Evolutionary conservation across 2,329 filamentous ascomycete species (phyloP).

Genomic region (Verticillium tricorpus): DNA sequence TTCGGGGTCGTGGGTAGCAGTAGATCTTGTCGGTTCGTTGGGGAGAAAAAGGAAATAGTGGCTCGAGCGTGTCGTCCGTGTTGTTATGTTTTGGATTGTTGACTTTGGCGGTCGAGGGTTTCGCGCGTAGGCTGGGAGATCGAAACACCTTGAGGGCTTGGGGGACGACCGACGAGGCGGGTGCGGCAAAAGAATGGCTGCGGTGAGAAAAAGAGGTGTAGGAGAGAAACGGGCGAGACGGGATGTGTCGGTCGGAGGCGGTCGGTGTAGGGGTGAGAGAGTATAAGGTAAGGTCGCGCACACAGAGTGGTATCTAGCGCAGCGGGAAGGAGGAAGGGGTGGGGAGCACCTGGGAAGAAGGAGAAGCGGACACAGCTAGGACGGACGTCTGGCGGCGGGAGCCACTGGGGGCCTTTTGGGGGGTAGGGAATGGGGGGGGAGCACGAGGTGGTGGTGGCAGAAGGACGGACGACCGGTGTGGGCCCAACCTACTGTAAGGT

Average conservation of each 20-base stretch:
- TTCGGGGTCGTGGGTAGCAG: not conserved
- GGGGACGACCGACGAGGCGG: not conserved
- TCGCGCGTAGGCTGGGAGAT: not conserved
- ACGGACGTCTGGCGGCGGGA: constrained; percentile 6
- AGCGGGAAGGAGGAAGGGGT: constrained; percentile 9
- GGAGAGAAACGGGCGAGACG: constrained; percentile 8
- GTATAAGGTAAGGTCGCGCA: not conserved
- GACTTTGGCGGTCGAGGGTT: not conserved
- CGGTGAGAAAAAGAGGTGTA: constrained; percentile 9
- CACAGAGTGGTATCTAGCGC: not conserved
- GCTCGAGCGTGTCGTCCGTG: not conserved
- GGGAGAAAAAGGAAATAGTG: not conserved
- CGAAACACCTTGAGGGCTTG: not conserved
- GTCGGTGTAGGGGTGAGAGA: constrained; percentile 13
- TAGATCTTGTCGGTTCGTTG: not conserved
- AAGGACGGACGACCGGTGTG: constrained; percentile 16
- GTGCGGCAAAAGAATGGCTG: constrained; percentile 14
- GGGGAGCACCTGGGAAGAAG: constrained; percentile 8
- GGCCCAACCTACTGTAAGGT: too few relatives aligned
- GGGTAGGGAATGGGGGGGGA: not conserved
- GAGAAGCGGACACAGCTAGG: constrained; percentile 8
- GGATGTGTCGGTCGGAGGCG: constrained; percentile 11
- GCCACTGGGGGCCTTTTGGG: not conserved
- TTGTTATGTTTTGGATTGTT: not conserved
- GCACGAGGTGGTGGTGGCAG: constrained; percentile 5